Conservation (phyloP, 148 eudicot species). For the Chenopodium suecicum region DNA sequence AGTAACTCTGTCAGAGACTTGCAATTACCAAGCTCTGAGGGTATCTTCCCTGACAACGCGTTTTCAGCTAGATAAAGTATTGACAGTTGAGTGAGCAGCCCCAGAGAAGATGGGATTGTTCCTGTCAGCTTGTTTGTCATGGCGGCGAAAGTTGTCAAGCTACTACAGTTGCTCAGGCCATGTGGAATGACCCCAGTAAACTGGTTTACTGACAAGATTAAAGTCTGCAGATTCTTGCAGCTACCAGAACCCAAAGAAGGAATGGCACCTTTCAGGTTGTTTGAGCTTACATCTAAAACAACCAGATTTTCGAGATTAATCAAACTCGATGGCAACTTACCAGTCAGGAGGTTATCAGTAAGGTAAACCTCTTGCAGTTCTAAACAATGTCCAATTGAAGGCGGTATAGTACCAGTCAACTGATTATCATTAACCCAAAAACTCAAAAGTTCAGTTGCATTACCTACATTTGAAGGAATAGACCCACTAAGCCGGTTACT, state of each 20-base stretch:
- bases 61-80: conserved; percentile 51
- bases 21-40: conserved; percentile 73
- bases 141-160: conserved; percentile 39
- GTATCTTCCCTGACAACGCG: conserved; percentile 56
- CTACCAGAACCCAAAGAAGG: conserved; percentile 50
- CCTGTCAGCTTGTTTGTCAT: conserved; percentile 54
- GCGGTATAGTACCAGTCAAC: conserved; percentile 55
- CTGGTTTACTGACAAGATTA: conserved; percentile 53
- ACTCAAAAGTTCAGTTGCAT: conserved; percentile 35
- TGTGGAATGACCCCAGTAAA: conserved; percentile 51
- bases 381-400: conserved; percentile 60
- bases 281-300: conserved; percentile 37
- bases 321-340: conserved; percentile 53
- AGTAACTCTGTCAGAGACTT: conserved; percentile 40
- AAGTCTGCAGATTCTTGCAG: conserved; percentile 36
- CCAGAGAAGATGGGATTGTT: conserved; percentile 63
- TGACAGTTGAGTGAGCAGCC: conserved; percentile 41
- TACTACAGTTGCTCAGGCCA: conserved; percentile 58
- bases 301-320: conserved; percentile 44
- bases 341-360: conserved; percentile 44
- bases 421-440: conserved; percentile 43
- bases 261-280: conserved; percentile 48
- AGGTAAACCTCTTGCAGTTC: conserved; percentile 38
- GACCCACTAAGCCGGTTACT: conserved; percentile 57
- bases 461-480: conserved; percentile 56